Evolutionary conservation across 768 basidiomycete species (phyloP), one percentile per base, ranked within the genome.

Genomic region (Termitomyces sp.): DNA sequence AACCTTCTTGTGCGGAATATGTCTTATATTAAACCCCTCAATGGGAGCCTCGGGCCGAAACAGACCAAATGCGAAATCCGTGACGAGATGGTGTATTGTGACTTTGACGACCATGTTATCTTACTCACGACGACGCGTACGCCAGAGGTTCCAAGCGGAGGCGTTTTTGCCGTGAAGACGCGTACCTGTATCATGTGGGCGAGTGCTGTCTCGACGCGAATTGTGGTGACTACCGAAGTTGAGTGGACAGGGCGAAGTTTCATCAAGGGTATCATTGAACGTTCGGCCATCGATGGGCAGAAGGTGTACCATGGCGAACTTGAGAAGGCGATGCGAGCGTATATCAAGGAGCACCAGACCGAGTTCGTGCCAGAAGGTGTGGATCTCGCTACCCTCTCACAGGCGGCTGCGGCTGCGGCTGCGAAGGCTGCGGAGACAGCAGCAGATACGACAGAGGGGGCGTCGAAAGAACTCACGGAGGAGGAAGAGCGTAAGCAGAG

Each of bases 171-270:
- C 8, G 95, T 98, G 62, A 97, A 95, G 83, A 98, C 96, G 15
- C 78, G 87, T 67, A 97, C 96, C 12, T 98, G 96, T 71, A 80
- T 98, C 51, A 98, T 86, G 80, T 99, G 95, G 95, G 95, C 94
- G 11, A 88, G 89, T 56, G 76, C 83, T 4, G 82, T 89, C 56
- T 83, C 88, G 29, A 90, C 91, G 6, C 86, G 82, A 60, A 86
- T 99, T 14, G 65, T 95, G 11, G 92, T 98, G 4, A 95, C 93
- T 46, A 94, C 91, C 4, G 85, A 90, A 64, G 92, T 98, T 1
- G 96, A 98, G 62, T 99, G 96, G 95, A 93, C 92, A 0, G 96
- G 96, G 48, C 83, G 94, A 67, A 96, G 93, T 75, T 98, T 98
- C 76, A 95, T 99, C 74, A 96, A 92, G 76, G 90, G 93, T 58